Conservation (phyloP, 1,284 basidiomycete species). For the Sporisorium reilianum region DNA sequence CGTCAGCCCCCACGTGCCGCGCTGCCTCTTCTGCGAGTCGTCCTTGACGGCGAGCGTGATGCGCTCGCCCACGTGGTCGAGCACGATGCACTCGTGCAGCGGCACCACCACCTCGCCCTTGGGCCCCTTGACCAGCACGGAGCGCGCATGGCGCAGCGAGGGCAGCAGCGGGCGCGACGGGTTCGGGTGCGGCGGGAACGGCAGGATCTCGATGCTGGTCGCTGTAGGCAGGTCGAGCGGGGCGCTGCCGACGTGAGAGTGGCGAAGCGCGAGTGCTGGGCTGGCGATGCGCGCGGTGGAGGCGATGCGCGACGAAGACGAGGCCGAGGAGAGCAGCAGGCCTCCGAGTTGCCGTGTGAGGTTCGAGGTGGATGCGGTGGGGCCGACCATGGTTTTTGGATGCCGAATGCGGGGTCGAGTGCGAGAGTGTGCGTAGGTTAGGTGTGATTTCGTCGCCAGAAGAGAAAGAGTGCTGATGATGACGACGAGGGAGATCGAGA, state of each 20-base stretch:
- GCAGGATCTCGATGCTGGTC: constrained; percentile 49
- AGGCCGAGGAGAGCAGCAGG: constrained; percentile 59
- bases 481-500: not conserved
- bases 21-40: constrained; percentile 79
- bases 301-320: constrained; percentile 70
- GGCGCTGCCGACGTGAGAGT: constrained; percentile 62
- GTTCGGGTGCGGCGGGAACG: constrained; percentile 64
- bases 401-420: not conserved
- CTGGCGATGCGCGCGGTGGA: constrained; percentile 74
- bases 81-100: constrained; percentile 54
- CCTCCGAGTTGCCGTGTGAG: constrained; percentile 28
- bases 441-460: no score
- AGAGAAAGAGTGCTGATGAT: not conserved
- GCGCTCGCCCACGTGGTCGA: constrained; percentile 6
- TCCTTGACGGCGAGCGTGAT: constrained; percentile 77
- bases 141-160: constrained; percentile 53
- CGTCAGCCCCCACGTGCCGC: constrained; percentile 92
- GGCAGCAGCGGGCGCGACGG: constrained; percentile 56
- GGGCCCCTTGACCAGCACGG: constrained; percentile 61
- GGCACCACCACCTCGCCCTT: constrained; percentile 61
- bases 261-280: constrained; percentile 3
- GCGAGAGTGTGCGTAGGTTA: no score
- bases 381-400: constrained; percentile 16
- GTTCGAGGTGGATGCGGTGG: constrained; percentile 24
- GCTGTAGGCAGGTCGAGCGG: constrained; percentile 57